A percentile compares a stretch with the other conserved stretches of the same genome.
Evolutionary conservation across 1,139 yeast genomes (phyloP).

Genomic region (Torulaspora globosa): DNA sequence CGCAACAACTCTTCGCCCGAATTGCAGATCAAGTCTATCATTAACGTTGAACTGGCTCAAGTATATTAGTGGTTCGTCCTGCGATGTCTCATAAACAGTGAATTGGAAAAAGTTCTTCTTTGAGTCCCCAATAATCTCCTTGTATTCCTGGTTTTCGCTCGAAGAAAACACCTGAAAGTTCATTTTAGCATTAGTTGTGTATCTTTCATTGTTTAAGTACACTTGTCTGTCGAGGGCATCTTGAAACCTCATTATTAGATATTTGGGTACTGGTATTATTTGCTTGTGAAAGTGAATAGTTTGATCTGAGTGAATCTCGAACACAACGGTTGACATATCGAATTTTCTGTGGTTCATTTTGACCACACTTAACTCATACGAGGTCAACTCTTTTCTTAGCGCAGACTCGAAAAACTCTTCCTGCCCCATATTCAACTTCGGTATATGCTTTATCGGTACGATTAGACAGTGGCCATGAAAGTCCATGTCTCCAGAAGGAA

Average conservation of each 20-base stretch:
- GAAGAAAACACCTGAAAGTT: constrained; percentile 39
- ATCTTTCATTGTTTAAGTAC: constrained; percentile 49
- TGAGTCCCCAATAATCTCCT: constrained; percentile 37
- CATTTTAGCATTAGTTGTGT: constrained; percentile 43
- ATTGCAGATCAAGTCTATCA: constrained; percentile 58
- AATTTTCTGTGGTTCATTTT: constrained; percentile 44
- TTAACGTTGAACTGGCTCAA: constrained; percentile 33
- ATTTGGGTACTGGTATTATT: constrained; percentile 53
- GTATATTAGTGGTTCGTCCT: constrained; percentile 32
- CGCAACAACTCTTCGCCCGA: constrained; percentile 74
- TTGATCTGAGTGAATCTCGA: constrained; percentile 54
- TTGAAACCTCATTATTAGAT: constrained; percentile 40
- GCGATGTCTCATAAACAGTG: constrained; percentile 37
- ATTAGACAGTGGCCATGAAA: constrained; percentile 82
- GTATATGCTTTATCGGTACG: constrained; percentile 74
- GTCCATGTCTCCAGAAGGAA: constrained; percentile 42
- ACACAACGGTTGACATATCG: constrained; percentile 49
- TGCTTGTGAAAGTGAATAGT: constrained; percentile 68
- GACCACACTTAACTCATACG: constrained; percentile 46
- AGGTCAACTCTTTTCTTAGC: constrained; percentile 41
- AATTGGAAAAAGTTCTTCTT: constrained; percentile 41
- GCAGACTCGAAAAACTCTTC: constrained; percentile 35
- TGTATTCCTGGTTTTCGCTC: constrained; percentile 30
- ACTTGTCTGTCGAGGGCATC: constrained; percentile 42
- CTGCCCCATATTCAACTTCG: constrained; percentile 39